Percentiles rank a stretch among this genome's conserved stretches.
phyloP scores from a whole-genome alignment of 2,329 filamentous ascomycete genomes.

The Peltaster fructicola region DNA sequence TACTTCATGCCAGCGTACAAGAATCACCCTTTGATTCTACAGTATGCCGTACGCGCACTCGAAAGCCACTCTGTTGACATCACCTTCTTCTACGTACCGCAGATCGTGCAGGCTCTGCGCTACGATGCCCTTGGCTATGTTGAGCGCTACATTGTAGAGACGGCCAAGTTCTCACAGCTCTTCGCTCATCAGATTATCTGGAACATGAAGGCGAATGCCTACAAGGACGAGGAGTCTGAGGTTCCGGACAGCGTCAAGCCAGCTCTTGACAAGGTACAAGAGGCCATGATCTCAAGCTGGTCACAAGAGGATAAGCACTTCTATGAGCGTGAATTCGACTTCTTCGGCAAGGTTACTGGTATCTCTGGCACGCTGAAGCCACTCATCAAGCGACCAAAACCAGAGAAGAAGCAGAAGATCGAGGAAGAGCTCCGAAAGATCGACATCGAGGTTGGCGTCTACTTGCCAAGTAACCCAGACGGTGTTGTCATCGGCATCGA shows the following conservation, averaged over 20 bases:
- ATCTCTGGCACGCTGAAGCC: conserved; percentile 94
- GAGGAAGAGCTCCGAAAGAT: conserved; percentile 97
- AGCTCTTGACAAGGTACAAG: conserved; percentile 77
- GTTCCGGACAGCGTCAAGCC: conserved; percentile 89
- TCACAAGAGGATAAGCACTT: conserved; percentile 62
- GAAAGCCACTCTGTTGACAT: conserved; percentile 93
- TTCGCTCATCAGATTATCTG: conserved; percentile 99
- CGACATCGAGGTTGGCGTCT: conserved; percentile 90
- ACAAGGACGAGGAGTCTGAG: conserved; percentile 86
- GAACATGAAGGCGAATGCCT: conserved; percentile 99
- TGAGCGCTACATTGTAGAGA: conserved; percentile 90
- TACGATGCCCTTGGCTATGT: conserved; percentile 91
- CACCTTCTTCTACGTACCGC: conserved; percentile 96
- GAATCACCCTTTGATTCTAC: conserved; percentile 81
- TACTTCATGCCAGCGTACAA: conserved; percentile 84
- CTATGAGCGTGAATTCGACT: conserved; percentile 89
- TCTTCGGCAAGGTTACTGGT: conserved; percentile 90
- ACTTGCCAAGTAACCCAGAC: conserved; percentile 91
- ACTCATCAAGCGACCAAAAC: conserved; percentile 77
- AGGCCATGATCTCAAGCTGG: conserved; percentile 67
- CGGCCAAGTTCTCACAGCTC: conserved; percentile 89
- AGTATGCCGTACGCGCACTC: conserved; percentile 89
- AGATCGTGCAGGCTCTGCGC: conserved; percentile 87
- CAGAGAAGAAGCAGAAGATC: conserved; percentile 97
- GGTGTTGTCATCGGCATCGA: conserved; percentile 96